Evolutionary conservation across 345 rosid species (phyloP).

Genomic region (Reutealis trisperma): DNA sequence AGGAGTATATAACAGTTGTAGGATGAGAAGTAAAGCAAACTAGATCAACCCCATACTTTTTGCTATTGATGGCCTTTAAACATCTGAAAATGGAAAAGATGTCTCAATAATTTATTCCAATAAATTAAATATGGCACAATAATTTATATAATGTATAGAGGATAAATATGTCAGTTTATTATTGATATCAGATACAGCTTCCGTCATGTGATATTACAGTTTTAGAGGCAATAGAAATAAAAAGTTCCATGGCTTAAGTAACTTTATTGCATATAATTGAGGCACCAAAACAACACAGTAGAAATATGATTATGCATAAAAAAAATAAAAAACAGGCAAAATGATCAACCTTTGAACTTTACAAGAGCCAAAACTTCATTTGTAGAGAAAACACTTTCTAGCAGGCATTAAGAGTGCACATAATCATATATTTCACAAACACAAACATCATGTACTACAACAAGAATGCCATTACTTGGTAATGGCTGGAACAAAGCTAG

Average conservation of each 20-base stretch:
- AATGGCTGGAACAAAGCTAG: neutral
- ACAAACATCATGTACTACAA: neutral
- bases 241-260: neutral
- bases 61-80: constrained; percentile 93
- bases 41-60: constrained; percentile 95
- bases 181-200: neutral
- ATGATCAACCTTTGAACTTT: neutral
- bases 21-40: constrained; percentile 91
- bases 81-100: constrained; percentile 49
- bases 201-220: neutral
- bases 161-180: neutral
- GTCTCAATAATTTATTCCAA: constrained; percentile 1
- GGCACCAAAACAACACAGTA: neutral
- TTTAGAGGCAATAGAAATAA: neutral
- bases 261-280: neutral
- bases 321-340: neutral
- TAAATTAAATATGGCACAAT: neutral
- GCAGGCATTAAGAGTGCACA: neutral
- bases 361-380: neutral
- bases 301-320: neutral
- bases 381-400: neutral
- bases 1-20: constrained; percentile 91
- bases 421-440: neutral
- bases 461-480: neutral
- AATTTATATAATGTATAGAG: neutral